These are phyloP conservation scores for Phytophthora agathidicida DNA, from an alignment of 352 stramenopile genomes.

Conservation along the genomic window DNA sequence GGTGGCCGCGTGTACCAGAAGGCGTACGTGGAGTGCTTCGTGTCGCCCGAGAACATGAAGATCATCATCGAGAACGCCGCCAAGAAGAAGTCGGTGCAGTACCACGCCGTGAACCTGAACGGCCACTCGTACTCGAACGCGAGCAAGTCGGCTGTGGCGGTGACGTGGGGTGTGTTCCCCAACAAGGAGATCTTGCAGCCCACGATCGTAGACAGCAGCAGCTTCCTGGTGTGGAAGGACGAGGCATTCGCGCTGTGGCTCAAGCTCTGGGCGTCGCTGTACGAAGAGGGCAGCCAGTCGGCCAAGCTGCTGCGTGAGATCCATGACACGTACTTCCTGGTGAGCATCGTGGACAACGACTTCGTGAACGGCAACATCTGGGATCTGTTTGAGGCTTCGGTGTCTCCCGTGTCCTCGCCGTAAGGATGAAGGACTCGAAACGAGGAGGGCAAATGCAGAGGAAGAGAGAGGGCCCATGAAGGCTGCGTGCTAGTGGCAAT, in stretches of 20 bases:
- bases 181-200: constrained; percentile 96
- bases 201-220: constrained; percentile 98
- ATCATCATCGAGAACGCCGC: constrained; percentile 89
- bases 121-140: constrained; percentile 93
- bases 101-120: constrained; percentile 90
- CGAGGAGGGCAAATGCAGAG: constrained; percentile 10
- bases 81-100: constrained; percentile 87
- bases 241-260: constrained; percentile 98
- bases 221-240: constrained; percentile 96
- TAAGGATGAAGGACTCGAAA: constrained; percentile 9
- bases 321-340: constrained; percentile 97
- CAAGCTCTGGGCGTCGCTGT: constrained; percentile 96
- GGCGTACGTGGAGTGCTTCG: constrained; percentile 99
- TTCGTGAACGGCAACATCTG: constrained; percentile 92
- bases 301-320: constrained; percentile 95
- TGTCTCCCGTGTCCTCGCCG: constrained; percentile 25
- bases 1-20: constrained; percentile 98
- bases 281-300: constrained; percentile 91
- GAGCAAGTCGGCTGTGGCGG: constrained; percentile 91
- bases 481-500: constrained; percentile 27
- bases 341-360: constrained; percentile 99
- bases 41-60: constrained; percentile 93
- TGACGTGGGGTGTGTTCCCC: constrained; percentile 99
- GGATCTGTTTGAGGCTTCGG: constrained; percentile 64
- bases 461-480: constrained; percentile 1